Base-by-base conservation (phyloP, 192 early-diverging fungal species). In the Podila clonocystis region DNA sequence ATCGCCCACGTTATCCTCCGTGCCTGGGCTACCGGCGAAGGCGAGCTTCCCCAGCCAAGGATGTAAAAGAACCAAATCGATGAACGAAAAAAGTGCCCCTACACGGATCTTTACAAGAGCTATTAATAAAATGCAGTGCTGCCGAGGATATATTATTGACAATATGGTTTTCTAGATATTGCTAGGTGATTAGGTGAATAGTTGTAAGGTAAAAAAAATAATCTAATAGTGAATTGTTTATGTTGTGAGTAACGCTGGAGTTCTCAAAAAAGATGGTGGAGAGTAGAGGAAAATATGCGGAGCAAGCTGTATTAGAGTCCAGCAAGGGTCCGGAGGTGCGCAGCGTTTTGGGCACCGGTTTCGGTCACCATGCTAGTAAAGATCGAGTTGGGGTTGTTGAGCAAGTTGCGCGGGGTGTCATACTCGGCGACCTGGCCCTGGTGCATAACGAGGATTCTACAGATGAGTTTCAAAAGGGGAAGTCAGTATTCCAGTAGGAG, bases 391-490 rank as follows among this genome's bases (percentile, higher is more conserved):
- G 38, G 31, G 52, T 87, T 73, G 9, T n/a, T 29, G 58, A 94
- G 82, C 69, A 95, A 83, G 11, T 85, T 83, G 41, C 68, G 72
- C 22, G 93, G 94, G 28, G 85, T 84, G 49, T 87, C 91, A 66
- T 87, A 92, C 73, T 94, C 92, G 2, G 84, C 86, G 26, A 95
- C 77, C 31, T 83, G 55, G 30, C 95, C 95, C 22, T 90, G 78
- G 67, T 92, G 86, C 52, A 96, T 82, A 1, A 96, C 94, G 36
- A 95, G 68, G 49, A 95, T 87, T 38, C 62, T 63, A 45, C 20
- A 19, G n/a, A 19, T 0, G 62, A 22, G 4, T 24, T 31, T 4
- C 7, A 62, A 17, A 30, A n/a, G 20, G 34, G 19, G 22, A 68
- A 58, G 58, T 62, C 0, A 58, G 24, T 22, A 28, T 26, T 31